Evolutionary conservation across 805 yeast species (phyloP).

Genomic region (Pichia phayaonensis): DNA sequence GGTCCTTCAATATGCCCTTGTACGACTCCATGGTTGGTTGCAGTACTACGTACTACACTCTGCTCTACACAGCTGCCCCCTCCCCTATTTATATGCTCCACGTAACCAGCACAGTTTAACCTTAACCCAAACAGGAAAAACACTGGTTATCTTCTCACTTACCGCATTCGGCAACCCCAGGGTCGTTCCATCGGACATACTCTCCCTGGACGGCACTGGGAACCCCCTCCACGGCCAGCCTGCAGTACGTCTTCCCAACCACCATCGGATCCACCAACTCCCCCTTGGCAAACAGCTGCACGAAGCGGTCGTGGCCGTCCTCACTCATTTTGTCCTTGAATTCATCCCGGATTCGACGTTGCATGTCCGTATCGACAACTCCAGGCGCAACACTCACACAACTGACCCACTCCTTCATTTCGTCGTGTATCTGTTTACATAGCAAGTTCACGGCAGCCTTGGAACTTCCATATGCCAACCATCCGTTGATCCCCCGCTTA

Average conservation of each 20-base stretch:
- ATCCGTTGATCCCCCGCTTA: conserved; percentile 52
- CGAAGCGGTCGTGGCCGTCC: conserved; percentile 53
- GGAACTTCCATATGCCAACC: conserved; percentile 90
- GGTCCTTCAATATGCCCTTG: conserved; percentile 48
- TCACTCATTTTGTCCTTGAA: conserved; percentile 54
- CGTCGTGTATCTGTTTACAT: conserved; percentile 57
- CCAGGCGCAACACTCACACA: conserved; percentile 86
- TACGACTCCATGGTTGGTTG: conserved; percentile 49
- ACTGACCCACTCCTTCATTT: conserved; percentile 48
- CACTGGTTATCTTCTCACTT: neutral
- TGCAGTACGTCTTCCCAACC: conserved; percentile 66
- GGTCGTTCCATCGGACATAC: conserved; percentile 46
- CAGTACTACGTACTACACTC: too few relatives aligned
- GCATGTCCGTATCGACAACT: conserved; percentile 90
- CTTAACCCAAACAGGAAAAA: neutral
- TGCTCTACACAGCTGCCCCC: too few relatives aligned
- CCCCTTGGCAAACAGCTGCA: conserved; percentile 49
- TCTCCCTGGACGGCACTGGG: conserved; percentile 53
- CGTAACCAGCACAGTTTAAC: neutral
- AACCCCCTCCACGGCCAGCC: conserved; percentile 56
- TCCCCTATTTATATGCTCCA: neutral
- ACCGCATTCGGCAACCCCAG: neutral
- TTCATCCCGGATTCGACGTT: conserved; percentile 61
- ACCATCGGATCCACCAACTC: conserved; percentile 58
- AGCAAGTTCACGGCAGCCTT: conserved; percentile 88